Evolutionary conservation across 192 early-diverging fungal genomes (phyloP).

Genomic region (Linnemannia schmuckeri): DNA sequence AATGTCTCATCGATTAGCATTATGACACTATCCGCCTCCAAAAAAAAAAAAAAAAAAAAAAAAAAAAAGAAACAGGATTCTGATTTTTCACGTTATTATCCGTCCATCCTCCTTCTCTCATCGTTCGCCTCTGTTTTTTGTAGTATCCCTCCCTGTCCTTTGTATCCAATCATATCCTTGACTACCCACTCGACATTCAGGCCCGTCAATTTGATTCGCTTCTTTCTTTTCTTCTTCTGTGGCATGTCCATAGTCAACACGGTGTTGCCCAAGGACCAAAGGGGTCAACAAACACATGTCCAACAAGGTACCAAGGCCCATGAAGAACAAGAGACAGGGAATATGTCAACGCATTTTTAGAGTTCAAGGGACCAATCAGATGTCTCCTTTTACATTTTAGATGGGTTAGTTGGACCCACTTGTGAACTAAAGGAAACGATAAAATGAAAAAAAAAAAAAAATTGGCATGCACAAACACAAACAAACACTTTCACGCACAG

Average conservation of each 20-base stretch:
- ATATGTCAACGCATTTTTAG: not conserved
- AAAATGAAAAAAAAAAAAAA: not conserved
- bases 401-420: not conserved
- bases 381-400: not conserved
- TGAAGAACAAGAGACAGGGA: not conserved
- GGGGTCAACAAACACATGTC: not conserved
- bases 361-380: constrained; percentile 1
- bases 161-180: not conserved
- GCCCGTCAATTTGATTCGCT: no score
- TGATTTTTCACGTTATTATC: no score
- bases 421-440: not conserved
- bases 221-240: no score
- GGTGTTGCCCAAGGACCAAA: not conserved
- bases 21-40: not conserved
- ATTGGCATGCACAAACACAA: no score
- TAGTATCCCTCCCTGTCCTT: no score
- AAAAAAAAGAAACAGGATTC: not conserved
- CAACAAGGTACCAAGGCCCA: not conserved
- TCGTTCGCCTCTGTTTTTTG: no score
- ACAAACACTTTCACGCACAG: not conserved
- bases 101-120: no score
- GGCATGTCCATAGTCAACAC: no score
- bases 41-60: not conserved
- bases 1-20: not conserved
- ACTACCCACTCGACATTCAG: no score